These are phyloP conservation scores for Pisolithus microcarpus DNA, from an alignment of 768 basidiomycete species.

Conservation along the genomic window DNA sequence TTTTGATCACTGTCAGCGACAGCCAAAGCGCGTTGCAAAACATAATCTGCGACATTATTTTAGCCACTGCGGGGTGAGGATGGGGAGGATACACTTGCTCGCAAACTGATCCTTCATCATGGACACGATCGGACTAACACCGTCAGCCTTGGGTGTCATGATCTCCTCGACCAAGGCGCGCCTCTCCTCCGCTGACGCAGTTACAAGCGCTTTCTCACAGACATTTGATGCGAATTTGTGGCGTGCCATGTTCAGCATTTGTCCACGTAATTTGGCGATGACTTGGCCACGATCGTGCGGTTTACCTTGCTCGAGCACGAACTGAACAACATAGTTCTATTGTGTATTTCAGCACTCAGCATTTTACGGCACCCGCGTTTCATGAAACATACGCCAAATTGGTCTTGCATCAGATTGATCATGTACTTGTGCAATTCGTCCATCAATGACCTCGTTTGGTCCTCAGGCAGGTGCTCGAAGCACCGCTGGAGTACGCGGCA, in stretches of 20 bases:
- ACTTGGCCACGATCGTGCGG: conserved; percentile 62
- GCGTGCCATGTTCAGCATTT: conserved; percentile 70
- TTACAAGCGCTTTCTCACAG: conserved; percentile 80
- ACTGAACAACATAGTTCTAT: conserved; percentile 94
- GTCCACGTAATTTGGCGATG: conserved; percentile 63
- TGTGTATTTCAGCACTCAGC: conserved; percentile 4
- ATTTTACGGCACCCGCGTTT: background rate
- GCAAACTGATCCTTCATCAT: conserved; percentile 87
- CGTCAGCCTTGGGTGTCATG: conserved; percentile 56
- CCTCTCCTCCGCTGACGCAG: conserved; percentile 57
- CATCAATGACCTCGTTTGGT: conserved; percentile 61
- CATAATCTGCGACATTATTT: conserved; percentile 54
- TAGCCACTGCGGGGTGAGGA: background rate
- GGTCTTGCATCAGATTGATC: conserved; percentile 75
- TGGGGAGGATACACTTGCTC: conserved; percentile 48
- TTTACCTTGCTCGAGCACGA: conserved; percentile 76
- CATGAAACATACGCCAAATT: conserved; percentile 68
- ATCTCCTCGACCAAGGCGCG: conserved; percentile 75
- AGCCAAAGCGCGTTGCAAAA: conserved; percentile 70
- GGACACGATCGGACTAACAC: conserved; percentile 56
- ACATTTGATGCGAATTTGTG: conserved; percentile 97
- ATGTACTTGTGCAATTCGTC: conserved; percentile 76
- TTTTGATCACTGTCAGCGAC: conserved; percentile 69
- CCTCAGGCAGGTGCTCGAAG: conserved; percentile 74
- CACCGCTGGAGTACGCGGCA: conserved; percentile 93